Conservation (phyloP, 768 basidiomycete genomes). For the Hericium coralloides region DNA sequence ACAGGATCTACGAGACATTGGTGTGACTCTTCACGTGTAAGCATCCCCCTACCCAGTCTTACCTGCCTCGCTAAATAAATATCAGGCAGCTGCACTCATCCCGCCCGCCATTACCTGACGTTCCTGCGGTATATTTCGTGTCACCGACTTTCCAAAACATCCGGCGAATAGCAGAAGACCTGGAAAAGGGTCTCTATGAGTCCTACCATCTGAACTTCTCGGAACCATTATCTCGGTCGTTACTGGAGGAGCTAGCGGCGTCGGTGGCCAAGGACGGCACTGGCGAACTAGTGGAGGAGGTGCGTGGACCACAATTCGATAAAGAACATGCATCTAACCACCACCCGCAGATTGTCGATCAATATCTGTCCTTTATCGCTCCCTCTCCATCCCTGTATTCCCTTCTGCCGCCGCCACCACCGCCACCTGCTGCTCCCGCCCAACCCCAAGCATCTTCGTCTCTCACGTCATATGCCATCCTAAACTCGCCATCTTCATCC, state of each 20-base stretch:
- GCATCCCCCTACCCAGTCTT: constrained; percentile 19
- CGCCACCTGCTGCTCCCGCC: constrained; percentile 27
- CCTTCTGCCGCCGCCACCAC: constrained; percentile 53
- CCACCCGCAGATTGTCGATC: constrained; percentile 71
- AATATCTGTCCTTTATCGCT: constrained; percentile 93
- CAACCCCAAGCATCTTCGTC: constrained; percentile 25
- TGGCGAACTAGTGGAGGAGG: constrained; percentile 74
- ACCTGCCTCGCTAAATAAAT: too few relatives aligned
- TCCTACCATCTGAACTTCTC: constrained; percentile 94
- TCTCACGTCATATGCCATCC: constrained; percentile 67
- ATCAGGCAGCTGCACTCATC: constrained; percentile 81
- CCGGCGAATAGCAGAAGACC: constrained; percentile 86
- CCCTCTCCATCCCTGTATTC: constrained; percentile 93
- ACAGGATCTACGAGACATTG: constrained; percentile 92
- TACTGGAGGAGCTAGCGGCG: constrained; percentile 90
- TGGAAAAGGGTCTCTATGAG: constrained; percentile 84
- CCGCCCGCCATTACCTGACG: constrained; percentile 86
- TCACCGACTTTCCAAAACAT: constrained; percentile 84
- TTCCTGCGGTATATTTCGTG: constrained; percentile 96
- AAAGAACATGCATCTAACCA: constrained; percentile 9
- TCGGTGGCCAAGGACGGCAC: constrained; percentile 80
- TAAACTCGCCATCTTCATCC: constrained; percentile 85
- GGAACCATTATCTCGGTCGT: constrained; percentile 77
- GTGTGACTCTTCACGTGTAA: constrained; percentile 96
- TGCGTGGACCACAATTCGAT: constrained; percentile 18